Evolutionary conservation across 1,284 basidiomycete species (phyloP).

Genomic region (Pseudozyma sp.): DNA sequence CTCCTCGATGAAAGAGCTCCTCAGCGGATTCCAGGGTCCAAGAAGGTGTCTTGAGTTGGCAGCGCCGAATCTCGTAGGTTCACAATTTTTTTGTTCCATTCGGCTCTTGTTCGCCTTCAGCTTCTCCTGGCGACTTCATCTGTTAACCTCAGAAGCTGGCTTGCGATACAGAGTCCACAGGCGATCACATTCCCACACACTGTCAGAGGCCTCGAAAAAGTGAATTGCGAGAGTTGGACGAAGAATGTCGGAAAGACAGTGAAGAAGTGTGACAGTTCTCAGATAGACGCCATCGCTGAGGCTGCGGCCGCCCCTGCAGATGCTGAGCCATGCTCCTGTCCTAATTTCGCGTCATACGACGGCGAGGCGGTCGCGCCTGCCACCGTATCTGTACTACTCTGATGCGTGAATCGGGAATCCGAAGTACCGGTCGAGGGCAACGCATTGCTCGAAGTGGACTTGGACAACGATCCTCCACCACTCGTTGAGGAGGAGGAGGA

Average conservation of each 20-base stretch:
- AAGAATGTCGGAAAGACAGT: neutral
- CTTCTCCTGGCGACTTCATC: neutral
- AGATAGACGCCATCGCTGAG: neutral
- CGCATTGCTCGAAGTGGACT: constrained; percentile 17
- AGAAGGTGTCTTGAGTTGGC: neutral
- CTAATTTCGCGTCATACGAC: constrained; percentile 12
- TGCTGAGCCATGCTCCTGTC: constrained; percentile 6
- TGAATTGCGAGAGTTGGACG: no score
- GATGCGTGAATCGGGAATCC: constrained; percentile 11
- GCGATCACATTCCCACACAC: no score
- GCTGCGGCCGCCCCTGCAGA: neutral
- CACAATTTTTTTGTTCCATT: constrained; percentile 4
- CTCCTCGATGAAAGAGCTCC: no score
- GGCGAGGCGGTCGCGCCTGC: constrained; percentile 15
- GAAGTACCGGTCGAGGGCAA: constrained; percentile 6
- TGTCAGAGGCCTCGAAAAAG: no score
- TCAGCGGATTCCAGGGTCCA: constrained; percentile 7
- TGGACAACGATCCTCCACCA: constrained; percentile 8
- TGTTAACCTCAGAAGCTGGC: no score
- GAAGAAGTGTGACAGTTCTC: neutral
- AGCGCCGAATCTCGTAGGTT: constrained; percentile 6
- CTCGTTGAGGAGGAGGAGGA: constrained; percentile 16
- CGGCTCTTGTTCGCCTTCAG: no score
- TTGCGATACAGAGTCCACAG: no score
- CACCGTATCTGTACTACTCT: neutral